These are phyloP conservation scores for Mortierella sp. DNA, from an alignment of 371 early-diverging fungal species.

Conservation along the genomic window DNA sequence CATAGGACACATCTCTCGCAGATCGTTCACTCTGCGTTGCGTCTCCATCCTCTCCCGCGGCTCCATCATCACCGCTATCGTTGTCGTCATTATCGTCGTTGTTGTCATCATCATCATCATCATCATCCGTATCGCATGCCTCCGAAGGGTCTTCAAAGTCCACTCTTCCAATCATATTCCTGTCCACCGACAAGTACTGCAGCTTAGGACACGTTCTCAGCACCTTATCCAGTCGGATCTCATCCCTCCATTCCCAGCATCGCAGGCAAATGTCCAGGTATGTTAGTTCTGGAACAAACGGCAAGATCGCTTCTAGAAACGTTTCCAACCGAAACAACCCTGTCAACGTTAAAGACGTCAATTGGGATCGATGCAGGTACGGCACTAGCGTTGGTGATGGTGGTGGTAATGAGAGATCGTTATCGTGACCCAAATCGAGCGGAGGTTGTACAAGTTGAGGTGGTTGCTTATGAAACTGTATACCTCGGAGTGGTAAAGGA, in stretches of 20 bases:
- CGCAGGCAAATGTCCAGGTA: slow-evolving; percentile 25
- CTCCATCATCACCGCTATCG: too few species aligned
- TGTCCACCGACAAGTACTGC: slow-evolving; percentile 27
- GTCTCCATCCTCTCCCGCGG: too few species aligned
- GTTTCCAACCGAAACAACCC: slow-evolving; percentile 25
- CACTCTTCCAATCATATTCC: slow-evolving; percentile 29
- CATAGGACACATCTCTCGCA: slow-evolving; percentile 7
- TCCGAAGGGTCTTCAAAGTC: slow-evolving; percentile 8
- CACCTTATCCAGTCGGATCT: slow-evolving; percentile 24
- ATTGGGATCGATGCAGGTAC: slow-evolving; percentile 11
- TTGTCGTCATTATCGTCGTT: slow-evolving; percentile 9
- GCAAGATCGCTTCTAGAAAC: slow-evolving; percentile 22
- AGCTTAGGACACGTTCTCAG: slow-evolving; percentile 31
- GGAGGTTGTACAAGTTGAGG: background rate
- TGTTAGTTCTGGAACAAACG: slow-evolving; percentile 28
- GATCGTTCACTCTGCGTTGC: too few species aligned
- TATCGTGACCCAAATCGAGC: too few species aligned
- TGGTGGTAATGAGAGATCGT: too few species aligned
- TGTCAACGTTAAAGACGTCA: slow-evolving; percentile 21
- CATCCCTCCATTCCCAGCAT: slow-evolving; percentile 33
- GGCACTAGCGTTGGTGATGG: background rate
- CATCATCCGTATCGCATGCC: background rate
- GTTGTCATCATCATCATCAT: slow-evolving; percentile 3
- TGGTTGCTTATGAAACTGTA: background rate
- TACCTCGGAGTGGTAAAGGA: slow-evolving; percentile 2